These are phyloP conservation scores for Lasiodiplodia sp. DNA, from an alignment of 2,329 filamentous ascomycete genomes.

Conservation along the genomic window DNA sequence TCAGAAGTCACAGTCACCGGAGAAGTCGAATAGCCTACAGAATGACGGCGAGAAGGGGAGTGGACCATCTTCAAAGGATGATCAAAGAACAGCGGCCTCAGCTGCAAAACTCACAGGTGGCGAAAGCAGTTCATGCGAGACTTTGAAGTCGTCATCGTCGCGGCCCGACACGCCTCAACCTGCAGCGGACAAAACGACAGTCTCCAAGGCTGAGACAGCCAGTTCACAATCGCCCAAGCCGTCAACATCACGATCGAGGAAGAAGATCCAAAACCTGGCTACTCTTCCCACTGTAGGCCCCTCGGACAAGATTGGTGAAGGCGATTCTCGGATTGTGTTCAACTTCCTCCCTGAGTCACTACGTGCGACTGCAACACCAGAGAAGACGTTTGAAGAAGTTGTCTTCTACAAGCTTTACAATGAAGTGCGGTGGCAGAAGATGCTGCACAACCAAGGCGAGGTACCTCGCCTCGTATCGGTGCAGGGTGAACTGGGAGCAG, in stretches of 20 bases:
- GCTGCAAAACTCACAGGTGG: neutral
- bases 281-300: slow-evolving; percentile 47
- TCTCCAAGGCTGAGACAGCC: slow-evolving; percentile 31
- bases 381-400: slow-evolving; percentile 57
- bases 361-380: slow-evolving; percentile 38
- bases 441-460: slow-evolving; percentile 90
- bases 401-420: slow-evolving; percentile 74
- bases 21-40: slow-evolving; percentile 37
- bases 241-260: neutral
- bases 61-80: slow-evolving; percentile 23
- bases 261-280: slow-evolving; percentile 7
- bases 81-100: neutral
- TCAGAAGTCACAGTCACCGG: slow-evolving; percentile 31
- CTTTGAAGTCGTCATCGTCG: slow-evolving; percentile 33
- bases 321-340: slow-evolving; percentile 78
- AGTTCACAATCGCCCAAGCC: slow-evolving; percentile 10
- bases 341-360: slow-evolving; percentile 66
- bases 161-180: slow-evolving; percentile 27
- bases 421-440: slow-evolving; percentile 87
- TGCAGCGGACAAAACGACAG: slow-evolving; percentile 28
- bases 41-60: slow-evolving; percentile 29
- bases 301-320: slow-evolving; percentile 72
- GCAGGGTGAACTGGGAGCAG: slow-evolving; percentile 73
- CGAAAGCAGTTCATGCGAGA: slow-evolving; percentile 13
- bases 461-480: slow-evolving; percentile 92